phyloP scores from a whole-genome alignment of 192 early-diverging fungal genomes.

The Umbelopsis sp. region DNA sequence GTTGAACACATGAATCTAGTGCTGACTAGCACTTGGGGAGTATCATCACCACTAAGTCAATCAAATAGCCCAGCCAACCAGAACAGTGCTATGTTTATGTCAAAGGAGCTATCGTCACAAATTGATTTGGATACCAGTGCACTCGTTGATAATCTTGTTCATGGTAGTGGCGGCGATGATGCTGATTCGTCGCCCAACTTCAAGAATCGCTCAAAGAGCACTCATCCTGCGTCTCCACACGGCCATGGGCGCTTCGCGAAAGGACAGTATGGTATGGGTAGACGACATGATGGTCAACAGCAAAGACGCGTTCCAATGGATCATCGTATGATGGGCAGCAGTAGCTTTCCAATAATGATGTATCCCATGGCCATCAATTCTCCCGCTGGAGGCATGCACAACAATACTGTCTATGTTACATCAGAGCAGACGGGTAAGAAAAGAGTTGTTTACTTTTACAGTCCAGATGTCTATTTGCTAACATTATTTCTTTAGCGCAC shows the following conservation, averaged over 20 bases:
- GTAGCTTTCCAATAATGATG: constrained; percentile 12
- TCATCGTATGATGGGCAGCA: constrained; percentile 13
- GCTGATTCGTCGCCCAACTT: constrained; percentile 1
- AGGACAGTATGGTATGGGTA: constrained; percentile 4
- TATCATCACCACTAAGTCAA: constrained; percentile 1
- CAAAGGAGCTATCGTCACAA: neutral
- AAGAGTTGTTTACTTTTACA: neutral
- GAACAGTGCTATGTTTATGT: constrained; percentile 3
- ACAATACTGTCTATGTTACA: constrained; percentile 3
- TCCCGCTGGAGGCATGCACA: neutral
- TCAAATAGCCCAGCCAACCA: neutral
- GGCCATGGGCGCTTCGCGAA: constrained; percentile 6
- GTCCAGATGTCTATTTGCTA: neutral
- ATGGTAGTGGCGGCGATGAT: constrained; percentile 1
- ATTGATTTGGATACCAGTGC: constrained; percentile 13
- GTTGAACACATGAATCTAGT: constrained; percentile 15
- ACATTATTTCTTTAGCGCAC: neutral
- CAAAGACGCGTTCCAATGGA: constrained; percentile 3
- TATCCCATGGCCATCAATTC: constrained; percentile 18
- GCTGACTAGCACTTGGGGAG: constrained; percentile 13
- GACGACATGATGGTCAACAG: constrained; percentile 8
- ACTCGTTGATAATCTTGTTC: constrained; percentile 11
- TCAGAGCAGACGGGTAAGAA: constrained; percentile 2
- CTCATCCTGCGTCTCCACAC: neutral
- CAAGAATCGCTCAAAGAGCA: neutral